A percentile compares a stretch with the other conserved stretches of the same genome.
phyloP scores from a whole-genome alignment of 768 basidiomycete genomes.

The Xerocomus potaroensis region DNA sequence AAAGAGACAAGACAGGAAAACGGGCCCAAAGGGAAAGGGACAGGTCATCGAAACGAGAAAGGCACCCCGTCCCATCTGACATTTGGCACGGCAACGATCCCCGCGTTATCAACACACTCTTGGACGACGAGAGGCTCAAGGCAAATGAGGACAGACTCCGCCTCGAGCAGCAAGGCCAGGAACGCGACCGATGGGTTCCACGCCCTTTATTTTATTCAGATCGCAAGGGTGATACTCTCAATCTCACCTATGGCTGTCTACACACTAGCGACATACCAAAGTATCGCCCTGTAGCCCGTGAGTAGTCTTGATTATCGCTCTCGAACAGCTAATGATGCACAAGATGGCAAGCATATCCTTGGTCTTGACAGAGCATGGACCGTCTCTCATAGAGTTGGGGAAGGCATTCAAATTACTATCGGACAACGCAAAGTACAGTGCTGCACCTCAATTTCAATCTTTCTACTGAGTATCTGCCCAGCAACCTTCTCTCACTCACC shows the following conservation, averaged over 20 bases:
- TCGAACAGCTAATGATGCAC: constrained; percentile 47
- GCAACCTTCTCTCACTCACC: constrained; percentile 55
- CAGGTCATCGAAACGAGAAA: constrained; percentile 29
- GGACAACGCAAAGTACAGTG: constrained; percentile 40
- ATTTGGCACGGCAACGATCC: constrained; percentile 20
- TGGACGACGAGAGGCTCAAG: constrained; percentile 32
- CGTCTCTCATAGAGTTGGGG: constrained; percentile 49
- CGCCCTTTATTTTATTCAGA: constrained; percentile 55
- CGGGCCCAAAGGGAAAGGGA: constrained; percentile 26
- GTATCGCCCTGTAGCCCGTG: constrained; percentile 57
- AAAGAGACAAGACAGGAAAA: constrained; percentile 19
- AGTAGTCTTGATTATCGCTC: constrained; percentile 21
- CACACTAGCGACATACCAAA: constrained; percentile 63
- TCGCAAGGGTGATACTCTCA: constrained; percentile 59
- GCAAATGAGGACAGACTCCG: constrained; percentile 33
- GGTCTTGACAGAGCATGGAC: constrained; percentile 53
- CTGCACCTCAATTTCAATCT: constrained; percentile 1
- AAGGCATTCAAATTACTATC: constrained; percentile 56
- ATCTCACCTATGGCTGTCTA: constrained; percentile 63
- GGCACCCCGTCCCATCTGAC: constrained; percentile 24
- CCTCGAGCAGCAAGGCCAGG: constrained; percentile 14
- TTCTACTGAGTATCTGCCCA: constrained; percentile 16
- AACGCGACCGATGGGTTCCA: constrained; percentile 25
- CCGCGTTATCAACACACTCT: constrained; percentile 8
- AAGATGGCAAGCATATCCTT: constrained; percentile 49